These are phyloP conservation scores for Chenopodium suecicum DNA, from an alignment of 148 eudicot genomes.

Conservation along the genomic window DNA sequence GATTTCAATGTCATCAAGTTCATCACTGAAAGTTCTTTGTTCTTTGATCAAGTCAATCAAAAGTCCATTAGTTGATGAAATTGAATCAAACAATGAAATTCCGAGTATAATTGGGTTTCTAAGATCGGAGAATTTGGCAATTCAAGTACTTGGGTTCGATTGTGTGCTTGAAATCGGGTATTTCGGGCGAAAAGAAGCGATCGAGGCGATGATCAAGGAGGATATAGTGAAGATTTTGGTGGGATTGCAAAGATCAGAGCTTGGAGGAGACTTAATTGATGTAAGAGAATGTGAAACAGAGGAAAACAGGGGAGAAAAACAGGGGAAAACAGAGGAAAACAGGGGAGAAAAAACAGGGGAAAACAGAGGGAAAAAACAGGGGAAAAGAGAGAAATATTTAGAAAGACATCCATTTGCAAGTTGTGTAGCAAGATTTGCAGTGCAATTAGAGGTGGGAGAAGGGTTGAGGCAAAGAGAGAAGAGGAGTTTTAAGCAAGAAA, in stretches of 20 bases:
- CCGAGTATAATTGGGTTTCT: conserved; percentile 36
- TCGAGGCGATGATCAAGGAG: conserved; percentile 68
- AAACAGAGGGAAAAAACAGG: conserved; percentile 19
- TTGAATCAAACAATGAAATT: conserved; percentile 55
- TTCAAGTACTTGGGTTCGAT: conserved; percentile 42
- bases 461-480: conserved; percentile 80
- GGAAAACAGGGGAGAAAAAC: conserved; percentile 21
- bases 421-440: conserved; percentile 77
- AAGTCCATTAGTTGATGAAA: conserved; percentile 74
- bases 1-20: conserved; percentile 40
- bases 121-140: conserved; percentile 28
- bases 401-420: conserved; percentile 65
- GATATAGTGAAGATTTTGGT: conserved; percentile 51
- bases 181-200: conserved; percentile 78
- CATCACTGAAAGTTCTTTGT: conserved; percentile 47
- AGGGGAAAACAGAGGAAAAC: conserved; percentile 8
- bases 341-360: conserved; percentile 12
- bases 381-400: conserved; percentile 39
- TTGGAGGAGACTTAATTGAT: conserved; percentile 67
- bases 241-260: conserved; percentile 66
- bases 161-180: conserved; percentile 81
- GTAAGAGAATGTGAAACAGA: conserved; percentile 40
- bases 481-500: conserved; percentile 65
- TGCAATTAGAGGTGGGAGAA: conserved; percentile 88
- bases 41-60: conserved; percentile 61